Percentiles rank a stretch among this genome's conserved stretches.
Conservation (phyloP, 2,329 filamentous ascomycete species). For the Lecanicillium sp. region DNA sequence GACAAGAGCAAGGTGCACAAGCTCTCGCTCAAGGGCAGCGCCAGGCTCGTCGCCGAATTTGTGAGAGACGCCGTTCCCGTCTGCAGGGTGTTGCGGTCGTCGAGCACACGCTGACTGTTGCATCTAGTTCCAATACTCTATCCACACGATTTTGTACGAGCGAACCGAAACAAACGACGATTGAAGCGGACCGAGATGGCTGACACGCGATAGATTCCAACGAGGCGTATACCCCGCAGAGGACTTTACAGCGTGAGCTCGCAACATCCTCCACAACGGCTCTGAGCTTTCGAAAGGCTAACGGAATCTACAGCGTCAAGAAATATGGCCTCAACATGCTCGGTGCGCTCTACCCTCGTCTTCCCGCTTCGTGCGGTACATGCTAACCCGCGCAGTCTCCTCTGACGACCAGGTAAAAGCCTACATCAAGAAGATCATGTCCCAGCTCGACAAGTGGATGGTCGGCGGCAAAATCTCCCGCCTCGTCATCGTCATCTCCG, state of each 20-base stretch:
- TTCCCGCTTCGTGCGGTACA: neutral
- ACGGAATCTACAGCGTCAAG: slow-evolving; percentile 74
- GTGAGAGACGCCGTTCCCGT: slow-evolving; percentile 52
- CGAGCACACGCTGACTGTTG: neutral
- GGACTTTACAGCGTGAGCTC: slow-evolving; percentile 88
- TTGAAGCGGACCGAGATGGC: neutral
- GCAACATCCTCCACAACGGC: no score
- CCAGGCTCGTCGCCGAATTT: slow-evolving; percentile 91
- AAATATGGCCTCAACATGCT: slow-evolving; percentile 99
- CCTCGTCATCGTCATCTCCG: slow-evolving; percentile 91
- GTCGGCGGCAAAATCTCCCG: slow-evolving; percentile 93
- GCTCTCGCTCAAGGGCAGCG: slow-evolving; percentile 76
- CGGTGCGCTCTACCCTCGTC: slow-evolving; percentile 37
- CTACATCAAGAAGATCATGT: slow-evolving; percentile 99
- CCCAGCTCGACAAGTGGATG: slow-evolving; percentile 97
- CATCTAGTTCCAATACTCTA: slow-evolving; percentile 85
- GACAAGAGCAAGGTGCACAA: slow-evolving; percentile 90
- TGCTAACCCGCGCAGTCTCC: slow-evolving; percentile 53
- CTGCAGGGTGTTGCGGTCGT: neutral
- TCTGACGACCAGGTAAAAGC: slow-evolving; percentile 97
- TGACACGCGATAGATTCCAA: slow-evolving; percentile 61
- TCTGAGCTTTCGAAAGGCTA: no score
- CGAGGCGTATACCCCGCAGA: slow-evolving; percentile 83
- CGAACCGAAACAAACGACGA: neutral
- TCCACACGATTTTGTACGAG: slow-evolving; percentile 85